Base-by-base conservation (phyloP, 2,329 filamentous ascomycete genomes). In the Aspergillus glaucus region DNA sequence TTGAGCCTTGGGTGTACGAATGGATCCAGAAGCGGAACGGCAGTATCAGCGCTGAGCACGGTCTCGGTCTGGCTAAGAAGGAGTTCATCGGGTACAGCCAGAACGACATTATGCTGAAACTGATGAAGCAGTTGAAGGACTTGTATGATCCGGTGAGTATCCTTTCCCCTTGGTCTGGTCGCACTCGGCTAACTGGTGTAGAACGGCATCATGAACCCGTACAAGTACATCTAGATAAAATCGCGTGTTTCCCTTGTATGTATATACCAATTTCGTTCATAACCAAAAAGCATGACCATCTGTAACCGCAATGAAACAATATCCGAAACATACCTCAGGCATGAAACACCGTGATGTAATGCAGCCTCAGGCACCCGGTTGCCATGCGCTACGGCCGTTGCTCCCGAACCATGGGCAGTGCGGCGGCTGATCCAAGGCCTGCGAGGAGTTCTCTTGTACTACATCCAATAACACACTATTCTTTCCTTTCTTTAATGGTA, bases 191-290 rank as follows among this genome's bases (percentile, higher is more conserved):
- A 56, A 63, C 50, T 15, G 48, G 15, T 50, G 28, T 58, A 95
- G 89, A 95, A 95, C 59, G 91, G 90, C 43, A 97, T 97, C 71
- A 94, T 97, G 89, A 97, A 96, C 73, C 92, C 92, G 0, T 97
- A 97, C 77, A 97, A 97, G 74, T 97, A 96, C 69, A 86, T 97
- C 44, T 72, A 65, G 53, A 56, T 28, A 36, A n/a, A 10, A 30
- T 17, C 15, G n/a, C 2, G n/a, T 36, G 34, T 7, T 36, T 30
- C 10, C 9, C 26, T 8, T 17, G 34, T 36, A 7, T 17, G 34
- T 36, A 36, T 36, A 36, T 36, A 36, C 34, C 34, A 36, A n/a
- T 36, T 17, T n/a, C 15, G 15, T 36, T 36, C 8, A n/a, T 15
- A n/a, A 17, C 14, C 34, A 36, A 36, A 36, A 36, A 36, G 34